A percentile compares a stretch with the other conserved stretches of the same genome.
Conservation (phyloP, 1,139 yeast species). For the Candida frijolesensis region DNA sequence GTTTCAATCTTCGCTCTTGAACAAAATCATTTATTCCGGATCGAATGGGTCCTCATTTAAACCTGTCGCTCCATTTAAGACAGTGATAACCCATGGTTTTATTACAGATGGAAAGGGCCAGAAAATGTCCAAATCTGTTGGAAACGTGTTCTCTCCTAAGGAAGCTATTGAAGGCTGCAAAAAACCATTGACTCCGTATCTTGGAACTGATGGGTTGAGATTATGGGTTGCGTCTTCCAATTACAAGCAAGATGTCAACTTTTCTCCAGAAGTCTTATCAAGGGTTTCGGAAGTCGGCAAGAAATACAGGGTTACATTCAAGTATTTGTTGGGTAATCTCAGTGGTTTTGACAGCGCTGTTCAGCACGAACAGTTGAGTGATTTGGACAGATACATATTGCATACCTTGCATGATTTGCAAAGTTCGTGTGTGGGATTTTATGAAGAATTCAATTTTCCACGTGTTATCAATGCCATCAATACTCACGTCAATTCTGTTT, state of each 20-base stretch:
- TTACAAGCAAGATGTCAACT: slow-evolving; percentile 76
- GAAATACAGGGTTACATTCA: slow-evolving; percentile 80
- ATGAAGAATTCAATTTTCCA: slow-evolving; percentile 64
- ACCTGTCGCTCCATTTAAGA: slow-evolving; percentile 70
- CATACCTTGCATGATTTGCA: slow-evolving; percentile 56
- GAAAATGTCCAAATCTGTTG: slow-evolving; percentile 93
- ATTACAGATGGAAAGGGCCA: slow-evolving; percentile 81
- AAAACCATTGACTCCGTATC: slow-evolving; percentile 56
- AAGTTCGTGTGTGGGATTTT: slow-evolving; percentile 43
- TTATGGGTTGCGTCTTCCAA: slow-evolving; percentile 91
- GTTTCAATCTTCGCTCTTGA: slow-evolving; percentile 93
- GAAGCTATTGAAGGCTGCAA: slow-evolving; percentile 70
- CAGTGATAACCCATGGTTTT: slow-evolving; percentile 90
- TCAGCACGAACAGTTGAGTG: slow-evolving; percentile 42
- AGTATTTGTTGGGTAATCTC: slow-evolving; percentile 79
- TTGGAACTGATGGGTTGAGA: slow-evolving; percentile 91
- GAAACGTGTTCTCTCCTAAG: slow-evolving; percentile 74
- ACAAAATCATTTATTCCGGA: slow-evolving; percentile 63
- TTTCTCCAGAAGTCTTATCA: slow-evolving; percentile 70
- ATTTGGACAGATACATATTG: slow-evolving; percentile 68
- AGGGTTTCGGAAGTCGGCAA: slow-evolving; percentile 81
- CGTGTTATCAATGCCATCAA: slow-evolving; percentile 65
- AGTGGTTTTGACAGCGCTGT: slow-evolving; percentile 32
- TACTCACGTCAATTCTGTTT: slow-evolving; percentile 70
- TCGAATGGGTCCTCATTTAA: slow-evolving; percentile 28